Evolutionary conservation across 2,329 filamentous ascomycete species (phyloP), one percentile per base, ranked within the genome.

Genomic region (Hypoxylon sp.): DNA sequence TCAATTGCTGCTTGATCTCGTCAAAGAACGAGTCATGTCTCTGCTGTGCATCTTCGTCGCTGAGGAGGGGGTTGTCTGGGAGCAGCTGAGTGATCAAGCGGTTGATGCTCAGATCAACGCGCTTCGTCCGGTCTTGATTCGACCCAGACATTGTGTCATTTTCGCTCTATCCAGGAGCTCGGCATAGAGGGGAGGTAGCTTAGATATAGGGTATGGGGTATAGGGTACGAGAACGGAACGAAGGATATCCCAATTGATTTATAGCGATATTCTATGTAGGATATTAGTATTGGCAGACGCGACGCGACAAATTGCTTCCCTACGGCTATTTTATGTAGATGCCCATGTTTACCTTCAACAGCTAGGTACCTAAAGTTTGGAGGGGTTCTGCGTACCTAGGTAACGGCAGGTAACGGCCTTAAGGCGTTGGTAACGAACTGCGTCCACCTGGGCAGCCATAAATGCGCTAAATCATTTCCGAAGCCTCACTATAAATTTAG

Each of bases 61-160:
- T 86, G 70, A 92, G 89, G 67, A 86, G 80, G 41, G 86, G 83
- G 67, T 88, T 84, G 51, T 84, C 81, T 57, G 91, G 91, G 58
- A 95, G 82, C 62, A 94, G 82, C 74, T 91, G 89, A 71, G 89
- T 83, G 75, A 96, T 88, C 74, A 97, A 84, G 78, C 90, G 89
- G 76, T 91, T 87, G 75, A 96, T 88, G 76, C 91, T 92, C 77
- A 88, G 89, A 75, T 90, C 87, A 79, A 96, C 87, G 81, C 92
- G 91, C 77, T 87, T 81, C 68, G 78, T 78, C 71, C 79, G 79
- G 73, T 86, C 83, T 71, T 84, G 82, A 71, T 85, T 81, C 83
- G 87, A 87, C 74, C 79, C 78, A 75, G 82, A 74, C 82, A 84
- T 85, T 69, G 76, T 82, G 72, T 76, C 78, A 75, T 76, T 62